Percentiles rank a stretch among this genome's conserved stretches.
Evolutionary conservation across 192 early-diverging fungal species (phyloP).

Genomic region (Podila epigama): DNA sequence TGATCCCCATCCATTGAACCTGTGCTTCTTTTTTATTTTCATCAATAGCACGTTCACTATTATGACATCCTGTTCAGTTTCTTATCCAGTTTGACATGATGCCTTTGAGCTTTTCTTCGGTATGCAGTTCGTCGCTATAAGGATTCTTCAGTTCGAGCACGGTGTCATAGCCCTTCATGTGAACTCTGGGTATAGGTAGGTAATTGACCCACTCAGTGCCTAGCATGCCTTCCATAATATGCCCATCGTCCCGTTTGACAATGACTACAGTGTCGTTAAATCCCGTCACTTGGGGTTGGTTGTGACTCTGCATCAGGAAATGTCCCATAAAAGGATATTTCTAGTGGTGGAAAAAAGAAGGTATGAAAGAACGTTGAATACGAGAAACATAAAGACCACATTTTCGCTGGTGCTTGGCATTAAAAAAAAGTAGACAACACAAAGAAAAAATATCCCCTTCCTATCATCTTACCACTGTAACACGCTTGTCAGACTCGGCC

Average conservation of each 20-base stretch:
- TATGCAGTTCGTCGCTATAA: not conserved
- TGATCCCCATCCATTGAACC: too few species aligned
- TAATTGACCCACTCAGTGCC: not conserved
- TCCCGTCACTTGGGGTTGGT: not conserved
- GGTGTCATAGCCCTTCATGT: not conserved
- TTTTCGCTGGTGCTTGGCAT: too few species aligned
- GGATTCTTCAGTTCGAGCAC: not conserved
- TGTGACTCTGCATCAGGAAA: not conserved
- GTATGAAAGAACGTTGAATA: too few species aligned
- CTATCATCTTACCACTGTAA: not conserved
- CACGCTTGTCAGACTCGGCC: not conserved
- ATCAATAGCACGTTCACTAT: too few species aligned
- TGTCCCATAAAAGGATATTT: not conserved
- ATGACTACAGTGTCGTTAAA: not conserved
- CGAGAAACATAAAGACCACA: too few species aligned
- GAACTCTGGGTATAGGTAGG: not conserved
- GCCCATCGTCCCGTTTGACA: not conserved
- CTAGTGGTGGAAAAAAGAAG: too few species aligned
- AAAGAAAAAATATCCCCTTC: not conserved
- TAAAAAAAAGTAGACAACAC: too few species aligned
- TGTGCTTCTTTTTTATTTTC: too few species aligned
- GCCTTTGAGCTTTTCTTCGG: not conserved
- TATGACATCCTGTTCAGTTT: too few species aligned
- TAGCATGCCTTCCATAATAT: not conserved
- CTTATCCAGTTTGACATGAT: too few species aligned